Evolutionary conservation across 495 filamentous ascomycete genomes (phyloP).

Genomic region (Aspergillus haitiensis): DNA sequence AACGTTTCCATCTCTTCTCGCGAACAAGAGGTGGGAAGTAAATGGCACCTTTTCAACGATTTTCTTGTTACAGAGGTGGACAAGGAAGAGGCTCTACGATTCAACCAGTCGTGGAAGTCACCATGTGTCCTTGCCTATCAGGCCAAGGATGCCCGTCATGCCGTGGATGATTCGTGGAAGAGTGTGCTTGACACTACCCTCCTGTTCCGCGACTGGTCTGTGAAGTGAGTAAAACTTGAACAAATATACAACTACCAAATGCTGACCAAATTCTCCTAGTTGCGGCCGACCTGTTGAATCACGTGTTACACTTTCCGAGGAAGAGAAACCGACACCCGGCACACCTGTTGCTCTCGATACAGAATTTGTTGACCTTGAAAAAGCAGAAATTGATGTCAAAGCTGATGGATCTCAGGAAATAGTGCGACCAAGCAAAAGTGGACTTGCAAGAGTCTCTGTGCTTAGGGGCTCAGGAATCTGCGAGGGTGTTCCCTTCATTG

Average conservation of each 20-base stretch:
- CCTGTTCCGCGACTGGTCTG: conserved; percentile 70
- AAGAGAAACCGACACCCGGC: conserved; percentile 66
- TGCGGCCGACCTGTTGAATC: conserved; percentile 42
- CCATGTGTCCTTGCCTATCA: conserved; percentile 88
- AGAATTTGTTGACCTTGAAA: conserved; percentile 88
- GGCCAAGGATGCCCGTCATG: conserved; percentile 68
- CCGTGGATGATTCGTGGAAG: conserved; percentile 84
- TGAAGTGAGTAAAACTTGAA: conserved; percentile 51
- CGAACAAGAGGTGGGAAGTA: conserved; percentile 52
- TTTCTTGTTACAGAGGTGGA: conserved; percentile 84
- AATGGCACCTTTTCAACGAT: conserved; percentile 97
- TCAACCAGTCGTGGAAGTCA: conserved; percentile 86
- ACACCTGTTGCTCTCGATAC: conserved; percentile 88
- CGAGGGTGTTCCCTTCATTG: conserved; percentile 86
- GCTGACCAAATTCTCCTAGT: conserved; percentile 22
- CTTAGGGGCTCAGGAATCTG: conserved; percentile 72
- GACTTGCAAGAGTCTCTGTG: conserved; percentile 84
- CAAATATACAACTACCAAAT: background rate
- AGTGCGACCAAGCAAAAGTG: conserved; percentile 79
- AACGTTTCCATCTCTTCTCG: conserved; percentile 77
- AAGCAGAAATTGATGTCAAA: conserved; percentile 90
- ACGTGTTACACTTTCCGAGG: conserved; percentile 58
- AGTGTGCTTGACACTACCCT: conserved; percentile 74
- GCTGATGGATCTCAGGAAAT: conserved; percentile 85
- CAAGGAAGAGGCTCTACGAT: conserved; percentile 78